Base-by-base conservation (phyloP, 2,329 filamentous ascomycete species). In the Arthroderma sp. region DNA sequence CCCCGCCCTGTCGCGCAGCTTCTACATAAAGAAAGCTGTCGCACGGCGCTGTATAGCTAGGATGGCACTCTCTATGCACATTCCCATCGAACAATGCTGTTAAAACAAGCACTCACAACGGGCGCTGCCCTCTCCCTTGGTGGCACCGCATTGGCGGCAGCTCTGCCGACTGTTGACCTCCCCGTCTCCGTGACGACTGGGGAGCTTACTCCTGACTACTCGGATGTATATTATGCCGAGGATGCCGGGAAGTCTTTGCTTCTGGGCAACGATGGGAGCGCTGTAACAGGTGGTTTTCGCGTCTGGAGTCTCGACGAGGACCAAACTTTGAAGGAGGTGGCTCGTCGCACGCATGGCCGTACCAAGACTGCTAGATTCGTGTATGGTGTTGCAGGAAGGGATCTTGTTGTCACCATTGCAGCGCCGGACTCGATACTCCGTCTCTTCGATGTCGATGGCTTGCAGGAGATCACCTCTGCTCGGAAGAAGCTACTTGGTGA, bases 181-280 rank as follows among this genome's bases (percentile, higher is more conserved):
- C 55, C 60, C 4, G 49, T 67, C 43, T 57, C 60, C 4, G 58
- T 61, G 11, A 45, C 56, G 33, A 67, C 66, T 1, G 51, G 51
- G 11, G 53, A 59, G 6, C 53, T 70, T 45, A 62, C 68, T 36
- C 67, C 68, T 0, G 68, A 70, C 43, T 66, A 58, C 55, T 64
- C 65, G 1, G 50, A 62, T 3, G 53, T 66, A 4, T 65, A 65
- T 54, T 70, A 71, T 49, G 50, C 50, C 9, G 48, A 45, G 1
- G 40, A 49, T 2, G 64, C 67, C 5, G 15, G 15, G 15, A 22
- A 22, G 15, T 22, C 15, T 22, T 36, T 68, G 4, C 57, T 72
- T 1, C 52, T 72, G n/a, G 66, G 66, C 11, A 72, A 71, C 33
- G 68, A 72, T 42, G 68, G 64, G 8, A 64, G 61, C 0, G 62